Percentiles rank a stretch among this genome's conserved stretches.
These are phyloP conservation scores for Microcyclospora tardicrescens DNA, from an alignment of 2,329 filamentous ascomycete species.

Conservation along the genomic window DNA sequence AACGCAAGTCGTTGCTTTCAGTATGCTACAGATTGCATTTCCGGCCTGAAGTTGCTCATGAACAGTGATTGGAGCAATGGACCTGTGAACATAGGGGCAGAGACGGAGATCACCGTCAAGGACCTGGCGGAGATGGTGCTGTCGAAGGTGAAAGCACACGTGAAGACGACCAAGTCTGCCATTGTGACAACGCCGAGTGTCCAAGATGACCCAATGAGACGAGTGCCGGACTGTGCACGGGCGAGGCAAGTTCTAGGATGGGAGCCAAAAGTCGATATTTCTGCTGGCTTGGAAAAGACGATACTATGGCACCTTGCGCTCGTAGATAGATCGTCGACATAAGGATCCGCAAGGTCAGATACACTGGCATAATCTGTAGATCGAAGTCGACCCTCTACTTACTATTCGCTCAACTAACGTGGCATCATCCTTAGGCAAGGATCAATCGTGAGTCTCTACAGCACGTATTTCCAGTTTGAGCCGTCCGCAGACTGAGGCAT, in stretches of 20 bases:
- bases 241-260: slow-evolving; percentile 2
- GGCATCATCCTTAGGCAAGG: no score
- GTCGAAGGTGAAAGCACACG: not conserved
- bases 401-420: no score
- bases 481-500: no score
- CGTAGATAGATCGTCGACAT: no score
- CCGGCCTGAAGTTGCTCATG: slow-evolving; percentile 1
- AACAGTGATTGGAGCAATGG: slow-evolving; percentile 1
- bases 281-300: no score
- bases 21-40: slow-evolving; percentile 3
- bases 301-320: no score
- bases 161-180: not conserved
- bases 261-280: not conserved
- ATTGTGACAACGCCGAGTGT: not conserved
- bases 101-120: slow-evolving; percentile 1
- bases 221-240: slow-evolving; percentile 1
- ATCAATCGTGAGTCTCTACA: no score
- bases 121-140: not conserved
- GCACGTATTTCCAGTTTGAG: no score
- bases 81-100: slow-evolving; percentile 2
- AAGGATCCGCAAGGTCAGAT: no score
- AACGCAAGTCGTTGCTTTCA: slow-evolving; percentile 2
- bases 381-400: no score
- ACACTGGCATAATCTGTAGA: no score
- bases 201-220: slow-evolving; percentile 1